Base-by-base conservation (phyloP, 768 basidiomycete species). In the Kwoniella dejecticola region DNA sequence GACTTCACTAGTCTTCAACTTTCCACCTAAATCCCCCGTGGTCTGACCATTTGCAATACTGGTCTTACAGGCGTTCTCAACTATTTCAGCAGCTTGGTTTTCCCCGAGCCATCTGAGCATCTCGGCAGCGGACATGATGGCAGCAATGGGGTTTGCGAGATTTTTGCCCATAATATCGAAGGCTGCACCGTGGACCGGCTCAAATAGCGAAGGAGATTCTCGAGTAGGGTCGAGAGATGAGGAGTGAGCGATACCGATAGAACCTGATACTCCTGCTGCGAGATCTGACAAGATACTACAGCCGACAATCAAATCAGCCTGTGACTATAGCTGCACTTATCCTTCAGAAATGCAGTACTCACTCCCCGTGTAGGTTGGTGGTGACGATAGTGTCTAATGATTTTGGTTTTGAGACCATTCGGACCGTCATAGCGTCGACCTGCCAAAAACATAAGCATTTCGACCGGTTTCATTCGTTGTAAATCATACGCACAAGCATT, bases 311-410 rank as follows among this genome's bases (percentile, higher is more conserved):
- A 52, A 12, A 12, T 26, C 36, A 24, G 10, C 26, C 19, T 8
- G 17, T 0, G 27, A 21, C 12, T 31, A 5, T 30, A 47, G 24
- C 8, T 47, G 7, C 21, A 44, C 42, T 10, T 19, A 44, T 11
- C 42, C 6, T 11, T 6, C 10, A 21, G 10, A 42, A n/a, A 41
- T 4, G 8, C 31, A 10, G 17, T 13, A 65, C 63, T 60, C 41
- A 64, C 63, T 61, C 64, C 19, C 83, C 84, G 59, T 84, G 82
- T 12, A 85, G 78, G 66, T 85, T 85, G 15, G 84, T 84, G 15
- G 82, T 82, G 13, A 85, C 83, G 41, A 85, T 83, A 15, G 83
- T 83, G 69, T 85, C 84, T 63, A 85, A 82, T 2, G 80, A 82
- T 55, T 82, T 79, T 0, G 84, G 84, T 23, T 83, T 72, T 31